Conservation (phyloP, 495 filamentous ascomycete species). For the Tuber aestivum region DNA sequence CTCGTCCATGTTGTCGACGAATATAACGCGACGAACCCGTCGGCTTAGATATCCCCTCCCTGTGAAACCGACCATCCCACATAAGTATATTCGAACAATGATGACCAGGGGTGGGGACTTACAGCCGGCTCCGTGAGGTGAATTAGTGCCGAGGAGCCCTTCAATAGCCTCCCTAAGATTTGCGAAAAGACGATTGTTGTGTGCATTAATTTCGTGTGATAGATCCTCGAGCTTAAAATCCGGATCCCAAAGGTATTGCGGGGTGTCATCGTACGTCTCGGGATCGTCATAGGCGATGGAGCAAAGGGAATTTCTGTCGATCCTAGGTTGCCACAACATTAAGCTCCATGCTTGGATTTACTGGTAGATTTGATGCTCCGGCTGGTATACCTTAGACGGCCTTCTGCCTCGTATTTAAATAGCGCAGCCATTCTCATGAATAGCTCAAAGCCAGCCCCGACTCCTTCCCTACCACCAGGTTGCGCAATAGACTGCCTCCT, state of each 20-base stretch:
- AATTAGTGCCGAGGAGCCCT: slow-evolving; percentile 17
- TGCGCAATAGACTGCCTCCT: slow-evolving; percentile 17
- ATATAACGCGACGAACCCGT: slow-evolving; percentile 34
- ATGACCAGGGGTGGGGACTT: neutral
- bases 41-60: slow-evolving; percentile 37
- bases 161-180: slow-evolving; percentile 24
- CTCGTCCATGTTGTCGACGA: slow-evolving; percentile 24
- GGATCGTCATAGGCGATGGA: neutral
- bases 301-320: neutral
- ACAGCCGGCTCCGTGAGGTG: neutral
- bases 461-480: slow-evolving; percentile 32
- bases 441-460: slow-evolving; percentile 38
- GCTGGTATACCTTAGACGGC: neutral
- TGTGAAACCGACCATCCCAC: neutral
- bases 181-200: slow-evolving; percentile 33
- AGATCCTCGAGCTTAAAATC: slow-evolving; percentile 14
- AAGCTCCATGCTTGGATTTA: neutral
- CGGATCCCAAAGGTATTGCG: slow-evolving; percentile 39
- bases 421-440: slow-evolving; percentile 44
- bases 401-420: slow-evolving; percentile 39
- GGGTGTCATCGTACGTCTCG: slow-evolving; percentile 42
- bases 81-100: neutral
- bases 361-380: neutral
- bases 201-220: slow-evolving; percentile 4
- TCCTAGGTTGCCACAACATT: neutral